Conservation (phyloP, 306 rosid genomes). For the Cicer bijugum region DNA sequence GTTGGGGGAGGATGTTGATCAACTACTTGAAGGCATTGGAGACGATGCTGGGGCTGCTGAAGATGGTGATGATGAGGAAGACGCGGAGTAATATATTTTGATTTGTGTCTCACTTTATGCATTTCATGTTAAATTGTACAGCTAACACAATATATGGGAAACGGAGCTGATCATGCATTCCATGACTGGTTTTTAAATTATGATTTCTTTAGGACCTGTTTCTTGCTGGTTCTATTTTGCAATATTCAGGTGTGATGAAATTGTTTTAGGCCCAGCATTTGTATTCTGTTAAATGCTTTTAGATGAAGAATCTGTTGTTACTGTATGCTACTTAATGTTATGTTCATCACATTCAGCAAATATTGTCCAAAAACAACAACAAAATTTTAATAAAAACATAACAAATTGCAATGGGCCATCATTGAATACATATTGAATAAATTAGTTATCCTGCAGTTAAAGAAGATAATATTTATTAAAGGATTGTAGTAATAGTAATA, state of each 20-base stretch:
- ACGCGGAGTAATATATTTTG: constrained; percentile 16
- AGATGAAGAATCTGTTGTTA: constrained; percentile 11
- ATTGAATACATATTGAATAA: background rate
- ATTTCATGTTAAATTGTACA: constrained; percentile 53
- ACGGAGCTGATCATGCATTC: constrained; percentile 37
- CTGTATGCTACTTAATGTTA: constrained; percentile 8
- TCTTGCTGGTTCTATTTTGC: constrained; percentile 33
- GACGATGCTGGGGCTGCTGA: constrained; percentile 69
- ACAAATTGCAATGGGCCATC: background rate
- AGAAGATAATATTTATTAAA: too few relatives aligned
- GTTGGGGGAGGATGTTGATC: constrained; percentile 87
- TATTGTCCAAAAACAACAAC: background rate
- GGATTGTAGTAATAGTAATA: too few relatives aligned
- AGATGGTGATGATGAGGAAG: constrained; percentile 63
- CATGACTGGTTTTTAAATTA: constrained; percentile 42
- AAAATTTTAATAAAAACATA: background rate
- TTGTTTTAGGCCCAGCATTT: constrained; percentile 24
- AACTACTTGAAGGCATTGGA: constrained; percentile 84
- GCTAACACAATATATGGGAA: constrained; percentile 43
- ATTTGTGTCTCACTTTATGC: constrained; percentile 26
- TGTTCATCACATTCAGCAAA: background rate
- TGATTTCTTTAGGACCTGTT: constrained; percentile 36
- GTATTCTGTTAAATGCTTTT: constrained; percentile 30
- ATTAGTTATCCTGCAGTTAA: background rate
- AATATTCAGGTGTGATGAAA: constrained; percentile 26